A percentile compares a stretch with the other conserved stretches of the same genome.
phyloP scores from a whole-genome alignment of 1,284 basidiomycete genomes.

The Pseudozyma thailandica region DNA sequence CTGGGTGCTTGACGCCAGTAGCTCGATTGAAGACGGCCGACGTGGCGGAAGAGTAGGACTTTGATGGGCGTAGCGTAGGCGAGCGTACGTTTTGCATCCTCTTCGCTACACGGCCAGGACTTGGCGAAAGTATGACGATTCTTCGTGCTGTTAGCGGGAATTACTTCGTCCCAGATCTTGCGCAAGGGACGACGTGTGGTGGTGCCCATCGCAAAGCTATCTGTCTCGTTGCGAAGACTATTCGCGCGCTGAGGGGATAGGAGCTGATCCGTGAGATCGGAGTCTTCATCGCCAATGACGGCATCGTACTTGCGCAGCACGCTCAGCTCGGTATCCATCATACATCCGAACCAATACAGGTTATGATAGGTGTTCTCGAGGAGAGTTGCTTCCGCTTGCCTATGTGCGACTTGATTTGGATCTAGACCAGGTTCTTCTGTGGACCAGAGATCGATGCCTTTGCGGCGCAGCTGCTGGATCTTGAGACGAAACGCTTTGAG shows the following conservation, averaged over 20 bases:
- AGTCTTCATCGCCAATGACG: constrained; percentile 41
- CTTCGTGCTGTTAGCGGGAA: constrained; percentile 29
- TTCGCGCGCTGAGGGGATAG: constrained; percentile 9
- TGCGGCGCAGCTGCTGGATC: constrained; percentile 33
- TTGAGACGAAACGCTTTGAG: constrained; percentile 38
- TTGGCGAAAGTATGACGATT: constrained; percentile 28
- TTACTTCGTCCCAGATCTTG: constrained; percentile 47
- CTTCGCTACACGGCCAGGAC: constrained; percentile 36
- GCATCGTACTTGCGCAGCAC: constrained; percentile 40
- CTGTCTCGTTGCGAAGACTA: constrained; percentile 5
- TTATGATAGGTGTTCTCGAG: constrained; percentile 44
- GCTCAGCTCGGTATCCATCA: constrained; percentile 42
- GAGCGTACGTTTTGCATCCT: constrained; percentile 27
- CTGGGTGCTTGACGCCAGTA: constrained; percentile 36
- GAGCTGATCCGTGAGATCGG: constrained; percentile 30
- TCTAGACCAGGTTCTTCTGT: constrained; percentile 21
- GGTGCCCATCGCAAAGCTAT: constrained; percentile 1
- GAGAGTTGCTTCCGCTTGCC: constrained; percentile 24
- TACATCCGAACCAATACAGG: constrained; percentile 33
- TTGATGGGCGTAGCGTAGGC: constrained; percentile 42
- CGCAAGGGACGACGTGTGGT: constrained; percentile 8
- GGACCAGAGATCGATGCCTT: constrained; percentile 40
- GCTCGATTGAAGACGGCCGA: constrained; percentile 32
- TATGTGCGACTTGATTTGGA: constrained; percentile 11
- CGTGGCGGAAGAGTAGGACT: constrained; percentile 44